Percentiles rank a stretch among this genome's conserved stretches.
These are phyloP conservation scores for Entomortierella chlamydospora DNA, from an alignment of 192 early-diverging fungal genomes.

Conservation along the genomic window DNA sequence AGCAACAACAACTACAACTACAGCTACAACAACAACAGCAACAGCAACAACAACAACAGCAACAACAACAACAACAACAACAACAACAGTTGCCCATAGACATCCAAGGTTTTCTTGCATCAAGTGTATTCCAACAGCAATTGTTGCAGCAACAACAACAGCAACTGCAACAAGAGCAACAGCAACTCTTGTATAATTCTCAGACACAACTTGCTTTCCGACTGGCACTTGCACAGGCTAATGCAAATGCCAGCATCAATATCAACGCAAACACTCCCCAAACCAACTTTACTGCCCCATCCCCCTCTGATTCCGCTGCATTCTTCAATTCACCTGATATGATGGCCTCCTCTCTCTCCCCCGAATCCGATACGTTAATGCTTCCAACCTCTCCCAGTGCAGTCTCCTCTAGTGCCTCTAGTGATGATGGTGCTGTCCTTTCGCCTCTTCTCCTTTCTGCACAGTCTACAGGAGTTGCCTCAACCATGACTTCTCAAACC, in stretches of 20 bases:
- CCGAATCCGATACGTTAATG: conserved; percentile 38
- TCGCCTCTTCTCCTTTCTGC: conserved; percentile 31
- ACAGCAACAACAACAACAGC: conserved; percentile 15
- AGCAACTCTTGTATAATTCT: conserved; percentile 41
- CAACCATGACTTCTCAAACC: background rate
- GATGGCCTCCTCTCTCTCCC: conserved; percentile 41
- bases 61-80: conserved; percentile 39
- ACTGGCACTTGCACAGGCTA: conserved; percentile 29
- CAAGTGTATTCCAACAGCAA: conserved; percentile 42
- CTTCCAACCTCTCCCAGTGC: conserved; percentile 43
- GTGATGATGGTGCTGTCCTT: conserved; percentile 33
- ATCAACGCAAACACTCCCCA: conserved; percentile 10
- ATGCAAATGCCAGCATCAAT: conserved; percentile 2
- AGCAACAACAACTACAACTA: conserved; percentile 22
- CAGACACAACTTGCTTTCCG: conserved; percentile 45
- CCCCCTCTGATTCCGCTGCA: conserved; percentile 43
- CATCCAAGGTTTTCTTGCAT: conserved; percentile 41
- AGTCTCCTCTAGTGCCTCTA: conserved; percentile 26
- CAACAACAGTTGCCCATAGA: conserved; percentile 27
- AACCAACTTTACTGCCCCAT: conserved; percentile 11
- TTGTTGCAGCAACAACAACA: conserved; percentile 39
- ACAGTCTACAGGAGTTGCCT: conserved; percentile 3
- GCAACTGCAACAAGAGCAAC: conserved; percentile 45
- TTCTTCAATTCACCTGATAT: conserved; percentile 52
- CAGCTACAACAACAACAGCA: conserved; percentile 1